phyloP scores from a whole-genome alignment of 129 eudicot species.

The Saussurea involucrata region DNA sequence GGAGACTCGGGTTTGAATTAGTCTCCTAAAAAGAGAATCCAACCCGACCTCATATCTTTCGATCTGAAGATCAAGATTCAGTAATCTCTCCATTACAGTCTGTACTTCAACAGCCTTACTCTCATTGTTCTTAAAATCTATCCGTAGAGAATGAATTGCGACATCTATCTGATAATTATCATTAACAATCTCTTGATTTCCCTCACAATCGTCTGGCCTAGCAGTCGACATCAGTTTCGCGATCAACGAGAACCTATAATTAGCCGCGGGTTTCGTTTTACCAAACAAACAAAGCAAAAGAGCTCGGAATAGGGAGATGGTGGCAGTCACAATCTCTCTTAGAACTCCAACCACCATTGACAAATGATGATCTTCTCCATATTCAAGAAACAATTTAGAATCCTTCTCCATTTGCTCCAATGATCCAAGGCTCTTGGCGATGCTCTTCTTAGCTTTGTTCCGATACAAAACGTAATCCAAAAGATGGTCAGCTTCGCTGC shows the following conservation, averaged over 20 bases:
- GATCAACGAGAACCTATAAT: conserved; percentile 20
- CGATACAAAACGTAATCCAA: background rate
- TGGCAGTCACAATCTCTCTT: conserved; percentile 24
- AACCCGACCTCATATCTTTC: conserved; percentile 27
- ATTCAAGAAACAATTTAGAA: background rate
- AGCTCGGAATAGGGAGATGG: conserved; percentile 29
- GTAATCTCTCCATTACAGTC: conserved; percentile 9
- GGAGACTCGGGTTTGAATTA: conserved; percentile 31
- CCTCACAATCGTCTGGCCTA: background rate
- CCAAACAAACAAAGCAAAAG: conserved; percentile 19
- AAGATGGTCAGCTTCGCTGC: background rate
- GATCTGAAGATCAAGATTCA: conserved; percentile 14
- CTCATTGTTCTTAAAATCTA: conserved; percentile 2
- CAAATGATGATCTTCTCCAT: conserved; percentile 21
- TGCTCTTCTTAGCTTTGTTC: conserved; percentile 14
- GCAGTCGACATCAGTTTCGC: conserved; percentile 3
- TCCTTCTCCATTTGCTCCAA: conserved; percentile 10
- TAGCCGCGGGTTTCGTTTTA: background rate
- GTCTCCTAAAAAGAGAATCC: conserved; percentile 19
- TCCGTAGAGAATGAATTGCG: conserved; percentile 16
- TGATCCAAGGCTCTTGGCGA: background rate
- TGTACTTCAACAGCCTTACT: background rate
- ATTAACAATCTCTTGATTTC: conserved; percentile 4
- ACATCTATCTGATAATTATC: conserved; percentile 19
- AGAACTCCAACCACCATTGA: conserved; percentile 20